phyloP scores from a whole-genome alignment of 768 basidiomycete species.

The Saitozyma podzolica region DNA sequence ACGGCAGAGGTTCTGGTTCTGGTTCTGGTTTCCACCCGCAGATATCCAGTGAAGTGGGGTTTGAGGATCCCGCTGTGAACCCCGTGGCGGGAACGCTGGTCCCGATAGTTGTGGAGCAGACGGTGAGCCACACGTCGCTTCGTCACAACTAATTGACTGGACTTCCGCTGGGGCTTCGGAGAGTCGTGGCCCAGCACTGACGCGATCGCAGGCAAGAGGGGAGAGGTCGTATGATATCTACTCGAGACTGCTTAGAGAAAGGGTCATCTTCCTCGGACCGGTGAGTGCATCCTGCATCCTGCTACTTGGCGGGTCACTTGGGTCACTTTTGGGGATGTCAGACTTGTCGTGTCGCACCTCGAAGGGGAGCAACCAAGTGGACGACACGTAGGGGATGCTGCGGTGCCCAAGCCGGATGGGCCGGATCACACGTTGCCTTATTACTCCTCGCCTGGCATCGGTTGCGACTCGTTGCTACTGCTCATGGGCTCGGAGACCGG shows the following conservation, averaged over 20 bases:
- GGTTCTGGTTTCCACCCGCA: too few species aligned
- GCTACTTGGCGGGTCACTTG: too few species aligned
- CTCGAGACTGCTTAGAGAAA: slow-evolving; percentile 84
- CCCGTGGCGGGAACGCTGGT: slow-evolving; percentile 57
- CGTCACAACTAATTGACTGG: not conserved
- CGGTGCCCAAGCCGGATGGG: too few species aligned
- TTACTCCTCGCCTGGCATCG: not conserved
- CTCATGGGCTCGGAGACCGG: too few species aligned
- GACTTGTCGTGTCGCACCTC: too few species aligned
- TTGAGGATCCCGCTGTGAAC: too few species aligned
- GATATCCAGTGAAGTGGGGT: too few species aligned
- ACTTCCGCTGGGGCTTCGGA: not conserved
- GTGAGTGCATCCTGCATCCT: slow-evolving; percentile 57
- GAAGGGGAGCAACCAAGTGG: too few species aligned
- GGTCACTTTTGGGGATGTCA: too few species aligned
- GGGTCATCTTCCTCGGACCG: slow-evolving; percentile 93
- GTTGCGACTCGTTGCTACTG: not conserved
- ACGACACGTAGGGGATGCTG: too few species aligned
- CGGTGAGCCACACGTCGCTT: slow-evolving; percentile 57
- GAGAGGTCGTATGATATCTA: slow-evolving; percentile 78
- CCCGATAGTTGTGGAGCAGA: slow-evolving; percentile 91
- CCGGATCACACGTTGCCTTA: not conserved
- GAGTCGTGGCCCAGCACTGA: not conserved
- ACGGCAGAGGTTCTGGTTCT: too few species aligned
- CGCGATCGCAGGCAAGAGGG: slow-evolving; percentile 41